A percentile compares a stretch with the other conserved stretches of the same genome.
Evolutionary conservation across 2,329 filamentous ascomycete genomes (phyloP).

Genomic region (Talaromyces sp.): DNA sequence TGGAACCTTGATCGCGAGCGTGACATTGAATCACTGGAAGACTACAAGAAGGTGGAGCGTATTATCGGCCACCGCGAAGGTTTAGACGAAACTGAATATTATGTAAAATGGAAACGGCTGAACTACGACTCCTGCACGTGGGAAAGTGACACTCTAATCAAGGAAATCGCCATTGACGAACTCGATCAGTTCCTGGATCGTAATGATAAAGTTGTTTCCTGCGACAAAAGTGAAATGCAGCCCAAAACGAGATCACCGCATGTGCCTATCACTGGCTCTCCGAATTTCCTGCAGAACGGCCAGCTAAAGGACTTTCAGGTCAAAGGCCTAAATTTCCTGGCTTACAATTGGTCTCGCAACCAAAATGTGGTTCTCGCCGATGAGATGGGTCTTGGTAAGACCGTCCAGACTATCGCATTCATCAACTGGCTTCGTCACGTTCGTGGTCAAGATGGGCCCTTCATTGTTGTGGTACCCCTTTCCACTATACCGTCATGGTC

Average conservation of each 20-base stretch:
- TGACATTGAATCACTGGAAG: conserved; percentile 79
- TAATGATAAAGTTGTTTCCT: conserved; percentile 73
- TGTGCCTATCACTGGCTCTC: conserved; percentile 73
- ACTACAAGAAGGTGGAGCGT: conserved; percentile 89
- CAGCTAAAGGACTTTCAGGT: conserved; percentile 90
- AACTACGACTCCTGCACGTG: conserved; percentile 94
- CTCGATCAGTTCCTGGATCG: conserved; percentile 90
- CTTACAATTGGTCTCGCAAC: conserved; percentile 89
- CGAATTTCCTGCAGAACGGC: conserved; percentile 77
- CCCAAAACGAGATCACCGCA: conserved; percentile 68
- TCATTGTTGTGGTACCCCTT: conserved; percentile 92
- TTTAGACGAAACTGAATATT: conserved; percentile 81
- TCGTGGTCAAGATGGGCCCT: conserved; percentile 85
- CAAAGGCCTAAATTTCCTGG: conserved; percentile 89
- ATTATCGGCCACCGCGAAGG: conserved; percentile 80
- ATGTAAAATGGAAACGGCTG: conserved; percentile 93
- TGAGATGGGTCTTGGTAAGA: conserved; percentile 98
- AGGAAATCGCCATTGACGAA: conserved; percentile 75
- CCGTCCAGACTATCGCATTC: conserved; percentile 94
- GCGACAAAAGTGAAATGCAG: conserved; percentile 74
- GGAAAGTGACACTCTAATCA: conserved; percentile 75
- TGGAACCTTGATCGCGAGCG: conserved; percentile 94
- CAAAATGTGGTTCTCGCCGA: conserved; percentile 97
- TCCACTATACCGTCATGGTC: conserved; percentile 98
- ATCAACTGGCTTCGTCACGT: conserved; percentile 95